Evolutionary conservation across 1,284 basidiomycete genomes (phyloP).

Genomic region (Ceratobasidium sp.): DNA sequence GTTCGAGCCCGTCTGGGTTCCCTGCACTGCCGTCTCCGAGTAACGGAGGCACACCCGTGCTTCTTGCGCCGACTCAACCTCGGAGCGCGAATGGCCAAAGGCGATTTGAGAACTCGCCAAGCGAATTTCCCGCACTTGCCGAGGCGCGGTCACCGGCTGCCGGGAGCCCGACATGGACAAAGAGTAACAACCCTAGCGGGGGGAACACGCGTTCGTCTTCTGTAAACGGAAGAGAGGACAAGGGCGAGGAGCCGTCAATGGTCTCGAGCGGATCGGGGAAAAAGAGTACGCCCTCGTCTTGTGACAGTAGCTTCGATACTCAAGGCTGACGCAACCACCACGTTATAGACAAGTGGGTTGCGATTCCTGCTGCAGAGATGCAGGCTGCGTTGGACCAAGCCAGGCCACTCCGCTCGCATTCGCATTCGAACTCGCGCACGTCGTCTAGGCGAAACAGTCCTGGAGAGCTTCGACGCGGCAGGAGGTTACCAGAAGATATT

Average conservation of each 20-base stretch:
- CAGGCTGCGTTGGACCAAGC: slow-evolving; percentile 58
- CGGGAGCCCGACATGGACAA: slow-evolving; percentile 15
- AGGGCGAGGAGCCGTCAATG: neutral
- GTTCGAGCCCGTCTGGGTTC: neutral
- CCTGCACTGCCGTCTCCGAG: slow-evolving; percentile 1
- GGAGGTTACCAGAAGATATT: slow-evolving; percentile 24
- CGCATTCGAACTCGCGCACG: slow-evolving; percentile 31
- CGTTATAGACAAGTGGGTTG: slow-evolving; percentile 58
- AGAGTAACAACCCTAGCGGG: slow-evolving; percentile 31
- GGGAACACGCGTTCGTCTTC: slow-evolving; percentile 31
- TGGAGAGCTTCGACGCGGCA: slow-evolving; percentile 25
- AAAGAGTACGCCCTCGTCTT: slow-evolving; percentile 26
- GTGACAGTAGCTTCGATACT: neutral
- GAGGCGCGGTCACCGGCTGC: slow-evolving; percentile 9
- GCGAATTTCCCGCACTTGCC: slow-evolving; percentile 37
- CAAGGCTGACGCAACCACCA: slow-evolving; percentile 3
- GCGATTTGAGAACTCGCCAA: neutral
- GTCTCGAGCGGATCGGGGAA: slow-evolving; percentile 33
- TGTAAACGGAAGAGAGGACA: slow-evolving; percentile 35
- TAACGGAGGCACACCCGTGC: neutral
- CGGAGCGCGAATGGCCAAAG: neutral
- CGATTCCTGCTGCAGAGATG: slow-evolving; percentile 58
- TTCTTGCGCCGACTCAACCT: neutral
- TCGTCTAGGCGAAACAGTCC: slow-evolving; percentile 36
- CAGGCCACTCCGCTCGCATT: slow-evolving; percentile 42